A percentile compares a stretch with the other conserved stretches of the same genome.
Evolutionary conservation across 495 filamentous ascomycete species (phyloP).

Genomic region (Daldinia loculata): DNA sequence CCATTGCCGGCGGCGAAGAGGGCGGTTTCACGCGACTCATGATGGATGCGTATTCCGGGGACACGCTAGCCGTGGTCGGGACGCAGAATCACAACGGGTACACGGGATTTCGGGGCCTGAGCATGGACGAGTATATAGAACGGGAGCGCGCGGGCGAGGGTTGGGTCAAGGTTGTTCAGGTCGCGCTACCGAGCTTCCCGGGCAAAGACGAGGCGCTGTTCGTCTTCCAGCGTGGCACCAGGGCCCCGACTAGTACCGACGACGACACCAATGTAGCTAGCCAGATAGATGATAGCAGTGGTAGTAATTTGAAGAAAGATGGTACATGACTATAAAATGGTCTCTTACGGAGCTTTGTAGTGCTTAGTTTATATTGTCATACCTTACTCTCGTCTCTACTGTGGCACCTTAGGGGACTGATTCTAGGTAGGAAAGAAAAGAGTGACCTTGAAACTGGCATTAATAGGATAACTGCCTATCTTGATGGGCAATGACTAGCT

Average conservation of each 20-base stretch:
- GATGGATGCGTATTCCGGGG: conserved; percentile 63
- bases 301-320: conserved; percentile 16
- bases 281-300: not conserved
- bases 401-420: not conserved
- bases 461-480: not conserved
- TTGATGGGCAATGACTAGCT: not conserved
- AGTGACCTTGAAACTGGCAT: not conserved
- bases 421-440: not conserved
- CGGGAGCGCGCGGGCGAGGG: conserved; percentile 49
- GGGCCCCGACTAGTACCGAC: conserved; percentile 25
- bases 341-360: not conserved
- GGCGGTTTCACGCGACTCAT: conserved; percentile 61
- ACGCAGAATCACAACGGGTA: conserved; percentile 72
- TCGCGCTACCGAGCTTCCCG: conserved; percentile 62
- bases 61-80: conserved; percentile 67
- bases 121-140: conserved; percentile 64
- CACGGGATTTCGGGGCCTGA: conserved; percentile 64
- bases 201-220: conserved; percentile 66
- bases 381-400: not conserved
- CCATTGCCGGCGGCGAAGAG: conserved; percentile 41
- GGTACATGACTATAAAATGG: conserved; percentile 3
- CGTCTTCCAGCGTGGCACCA: conserved; percentile 54
- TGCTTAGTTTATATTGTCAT: not conserved
- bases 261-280: not conserved
- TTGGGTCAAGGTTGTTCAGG: conserved; percentile 55